A percentile compares a stretch with the other conserved stretches of the same genome.
These are phyloP conservation scores for Trichophyton verrucosum DNA, from an alignment of 2,329 filamentous ascomycete genomes.

Conservation along the genomic window DNA sequence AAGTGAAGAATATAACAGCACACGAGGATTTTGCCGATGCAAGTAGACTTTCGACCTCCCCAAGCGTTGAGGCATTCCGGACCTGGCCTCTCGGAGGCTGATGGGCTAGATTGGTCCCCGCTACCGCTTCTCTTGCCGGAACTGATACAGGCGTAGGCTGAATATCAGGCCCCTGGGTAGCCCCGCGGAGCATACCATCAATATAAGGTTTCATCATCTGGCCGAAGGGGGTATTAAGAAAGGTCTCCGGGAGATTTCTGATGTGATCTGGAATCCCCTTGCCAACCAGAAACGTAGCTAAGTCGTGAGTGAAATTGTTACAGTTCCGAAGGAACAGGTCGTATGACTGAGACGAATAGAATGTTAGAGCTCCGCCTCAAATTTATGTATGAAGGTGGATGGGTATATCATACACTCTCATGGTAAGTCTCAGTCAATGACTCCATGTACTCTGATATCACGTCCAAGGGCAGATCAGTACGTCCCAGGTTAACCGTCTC, in stretches of 20 bases:
- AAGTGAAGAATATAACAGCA: slow-evolving; percentile 85
- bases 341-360: slow-evolving; percentile 49
- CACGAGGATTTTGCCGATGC: slow-evolving; percentile 51
- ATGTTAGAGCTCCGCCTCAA: not conserved
- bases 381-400: not conserved
- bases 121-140: slow-evolving; percentile 9
- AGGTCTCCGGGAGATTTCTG: slow-evolving; percentile 67
- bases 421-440: slow-evolving; percentile 75
- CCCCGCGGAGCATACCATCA: slow-evolving; percentile 49
- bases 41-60: slow-evolving; percentile 50
- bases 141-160: slow-evolving; percentile 7
- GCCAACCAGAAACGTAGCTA: slow-evolving; percentile 78
- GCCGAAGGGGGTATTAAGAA: slow-evolving; percentile 76
- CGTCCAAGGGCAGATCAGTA: slow-evolving; percentile 65
- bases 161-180: slow-evolving; percentile 45
- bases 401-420: slow-evolving; percentile 44
- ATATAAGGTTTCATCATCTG: slow-evolving; percentile 74
- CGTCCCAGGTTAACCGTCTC: slow-evolving; percentile 61
- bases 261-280: slow-evolving; percentile 83
- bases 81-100: slow-evolving; percentile 38
- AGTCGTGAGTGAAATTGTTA: slow-evolving; percentile 93
- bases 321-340: slow-evolving; percentile 87
- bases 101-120: slow-evolving; percentile 11
- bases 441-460: slow-evolving; percentile 77
- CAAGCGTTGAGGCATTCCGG: slow-evolving; percentile 46